Conservation (phyloP, 2,329 filamentous ascomycete species). For the Septoria petroselini region DNA sequence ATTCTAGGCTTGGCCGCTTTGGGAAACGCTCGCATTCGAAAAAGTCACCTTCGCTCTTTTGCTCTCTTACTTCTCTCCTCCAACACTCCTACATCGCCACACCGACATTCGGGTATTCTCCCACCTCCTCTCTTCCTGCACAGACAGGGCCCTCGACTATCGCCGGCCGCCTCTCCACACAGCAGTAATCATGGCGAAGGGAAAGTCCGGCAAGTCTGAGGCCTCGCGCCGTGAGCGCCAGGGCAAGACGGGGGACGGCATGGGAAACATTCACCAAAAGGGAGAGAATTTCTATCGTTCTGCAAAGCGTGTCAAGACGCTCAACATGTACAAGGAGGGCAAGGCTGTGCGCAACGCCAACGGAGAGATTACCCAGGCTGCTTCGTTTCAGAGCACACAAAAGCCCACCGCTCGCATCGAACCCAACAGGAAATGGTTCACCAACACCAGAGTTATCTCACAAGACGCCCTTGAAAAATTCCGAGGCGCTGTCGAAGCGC, state of each 20-base stretch:
- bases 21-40: too few species aligned
- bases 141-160: neutral
- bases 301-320: conserved; percentile 82
- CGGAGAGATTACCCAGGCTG: conserved; percentile 81
- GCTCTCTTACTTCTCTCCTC: too few species aligned
- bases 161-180: conserved; percentile 1
- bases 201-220: conserved; percentile 91
- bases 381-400: conserved; percentile 78
- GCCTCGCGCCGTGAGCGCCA: conserved; percentile 75
- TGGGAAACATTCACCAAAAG: conserved; percentile 88
- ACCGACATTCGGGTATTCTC: too few species aligned
- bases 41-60: too few species aligned
- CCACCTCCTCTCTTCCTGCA: neutral
- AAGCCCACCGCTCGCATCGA: conserved; percentile 82
- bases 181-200: conserved; percentile 63
- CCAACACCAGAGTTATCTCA: conserved; percentile 84
- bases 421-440: conserved; percentile 97
- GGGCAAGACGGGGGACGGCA: conserved; percentile 80
- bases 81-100: too few species aligned
- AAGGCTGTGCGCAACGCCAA: conserved; percentile 75
- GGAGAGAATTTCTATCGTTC: conserved; percentile 94
- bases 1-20: too few species aligned
- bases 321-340: conserved; percentile 89
- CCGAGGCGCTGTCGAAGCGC: conserved; percentile 86
- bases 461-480: conserved; percentile 86